Base-by-base conservation (phyloP, 176 grass and related monocot species). In the Carex cristatella region DNA sequence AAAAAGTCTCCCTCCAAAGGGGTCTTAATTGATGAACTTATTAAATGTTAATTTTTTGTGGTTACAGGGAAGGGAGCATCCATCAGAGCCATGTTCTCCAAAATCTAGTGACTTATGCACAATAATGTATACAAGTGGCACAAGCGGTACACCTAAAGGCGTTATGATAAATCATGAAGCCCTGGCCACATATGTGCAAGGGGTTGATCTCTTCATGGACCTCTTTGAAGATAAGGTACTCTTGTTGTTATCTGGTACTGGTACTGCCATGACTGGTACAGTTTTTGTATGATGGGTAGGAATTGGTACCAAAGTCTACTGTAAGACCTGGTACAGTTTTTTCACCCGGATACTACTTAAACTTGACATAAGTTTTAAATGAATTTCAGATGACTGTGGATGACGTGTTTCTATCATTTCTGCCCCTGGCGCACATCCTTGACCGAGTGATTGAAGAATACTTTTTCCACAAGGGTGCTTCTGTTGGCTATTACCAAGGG, bases 51-150 rank as follows among this genome's bases (percentile, higher is more conserved):
- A 23, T 10, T 53, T 61, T 78, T 81, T 80, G 9, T 80, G 7
- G 67, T 91, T 81, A 79, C 79, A 99, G 96, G 96, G 96, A 84
- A 95, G 86, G 32, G 91, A 92, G 15, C 79, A 99, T 80, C 83
- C 80, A 55, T 81, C 33, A 78, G 65, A 99, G 66, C 90, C 91
- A 73, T 64, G 85, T 64, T 67, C 93, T 48, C 96, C 93, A 0
- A 76, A 91, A 89, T 61, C 90, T 85, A 80, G 56, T 79, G 93
- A 99, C 86, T 81, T 86, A 84, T 99, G 96, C 81, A 99, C 96
- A 53, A 95, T 99, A 79, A 99, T 99, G 96, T 99, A 99, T 81
- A 99, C 96, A 66, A 99, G 96, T 86, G 96, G 96, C 83, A 99
- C 96, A 31, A 99, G 96, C 6, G 96, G 96, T 81, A 79, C 84